Base-by-base conservation (phyloP, 2,329 filamentous ascomycete species). In the Trichoderma arundinaceum region DNA sequence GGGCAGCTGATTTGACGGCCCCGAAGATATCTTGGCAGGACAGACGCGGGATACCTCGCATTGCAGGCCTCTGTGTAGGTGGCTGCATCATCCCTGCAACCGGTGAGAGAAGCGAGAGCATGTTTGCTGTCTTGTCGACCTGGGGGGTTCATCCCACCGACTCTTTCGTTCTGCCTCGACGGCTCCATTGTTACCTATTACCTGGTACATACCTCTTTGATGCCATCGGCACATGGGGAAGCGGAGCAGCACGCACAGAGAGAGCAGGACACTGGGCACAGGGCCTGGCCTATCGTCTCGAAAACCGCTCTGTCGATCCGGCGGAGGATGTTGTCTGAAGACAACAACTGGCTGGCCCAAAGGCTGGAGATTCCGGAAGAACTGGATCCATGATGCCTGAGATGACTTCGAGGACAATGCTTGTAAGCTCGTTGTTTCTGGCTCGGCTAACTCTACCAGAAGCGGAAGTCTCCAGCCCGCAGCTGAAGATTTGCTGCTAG, bases 21-120 rank as follows among this genome's bases (percentile, higher is more conserved):
- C 15, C 49, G 48, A 64, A 64, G 51, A 57, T 33, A 28, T 65
- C 46, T 54, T 22, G 38, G 48, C 38, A 35, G 19, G 33, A 58
- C 6, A 17, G 13, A 12, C n/a, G 38, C 28, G 43, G 17, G 32
- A 35, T 22, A 22, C 39, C 35, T 62, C 49, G 59, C 49, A 43
- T 62, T 62, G 35, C 49, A 62, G 51, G 43, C 19, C 59, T 28
- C n/a, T 44, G 48, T 56, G 4, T 38, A 19, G 44, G 61, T 54
- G 48, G 49, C 59, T 46, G 49, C 59, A 63, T 9, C 33, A 63
- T 63, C 39, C 59, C 49, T 63, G 59, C 59, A 39, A 63, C 59
- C 59, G 59, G 59, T 63, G 48, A 63, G 38, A 63, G 59, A 48
- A 57, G 56, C 6, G 44, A 46, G 33, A 41, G 17, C 22, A 28